phyloP scores from a whole-genome alignment of 75 land plant species.

The Picea sitchensis region DNA sequence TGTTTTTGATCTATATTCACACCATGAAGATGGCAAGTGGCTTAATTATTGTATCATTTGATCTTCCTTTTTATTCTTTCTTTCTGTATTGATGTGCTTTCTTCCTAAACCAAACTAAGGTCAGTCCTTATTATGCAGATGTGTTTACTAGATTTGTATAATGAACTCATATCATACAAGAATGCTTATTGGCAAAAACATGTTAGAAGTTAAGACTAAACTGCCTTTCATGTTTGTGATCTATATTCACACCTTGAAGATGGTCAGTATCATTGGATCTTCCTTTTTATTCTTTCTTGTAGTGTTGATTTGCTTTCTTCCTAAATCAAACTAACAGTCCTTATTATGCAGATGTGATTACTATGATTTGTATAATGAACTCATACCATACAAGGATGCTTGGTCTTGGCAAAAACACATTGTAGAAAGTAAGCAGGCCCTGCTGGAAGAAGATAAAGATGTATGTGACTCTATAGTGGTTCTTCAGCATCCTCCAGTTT shows the following conservation, averaged over 20 bases:
- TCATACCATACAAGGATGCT: slow-evolving; percentile 66
- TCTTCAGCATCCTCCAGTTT: slow-evolving; percentile 86
- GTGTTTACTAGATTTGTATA: slow-evolving; percentile 66
- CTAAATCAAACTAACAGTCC: background rate
- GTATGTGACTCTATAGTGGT: slow-evolving; percentile 54
- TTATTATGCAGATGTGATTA: slow-evolving; percentile 58
- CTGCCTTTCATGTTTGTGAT: too few relatives aligned
- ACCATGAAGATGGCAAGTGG: background rate
- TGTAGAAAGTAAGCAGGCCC: slow-evolving; percentile 32
- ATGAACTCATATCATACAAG: slow-evolving; percentile 56
- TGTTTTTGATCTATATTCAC: too few relatives aligned
- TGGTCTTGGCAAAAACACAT: slow-evolving; percentile 83
- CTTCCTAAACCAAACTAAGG: background rate
- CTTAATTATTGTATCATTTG: background rate
- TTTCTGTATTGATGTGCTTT: background rate
- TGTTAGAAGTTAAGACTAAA: slow-evolving; percentile 25
- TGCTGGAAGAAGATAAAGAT: slow-evolving; percentile 44
- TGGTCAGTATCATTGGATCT: background rate
- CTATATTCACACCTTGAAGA: background rate
- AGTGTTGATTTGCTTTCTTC: background rate
- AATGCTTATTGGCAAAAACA: slow-evolving; percentile 86
- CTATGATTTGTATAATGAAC: slow-evolving; percentile 56
- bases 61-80: background rate
- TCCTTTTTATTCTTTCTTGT: background rate
- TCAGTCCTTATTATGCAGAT: slow-evolving; percentile 30